These are phyloP conservation scores for Fusarium aywerte DNA, from an alignment of 2,329 filamentous ascomycete species.

Conservation along the genomic window DNA sequence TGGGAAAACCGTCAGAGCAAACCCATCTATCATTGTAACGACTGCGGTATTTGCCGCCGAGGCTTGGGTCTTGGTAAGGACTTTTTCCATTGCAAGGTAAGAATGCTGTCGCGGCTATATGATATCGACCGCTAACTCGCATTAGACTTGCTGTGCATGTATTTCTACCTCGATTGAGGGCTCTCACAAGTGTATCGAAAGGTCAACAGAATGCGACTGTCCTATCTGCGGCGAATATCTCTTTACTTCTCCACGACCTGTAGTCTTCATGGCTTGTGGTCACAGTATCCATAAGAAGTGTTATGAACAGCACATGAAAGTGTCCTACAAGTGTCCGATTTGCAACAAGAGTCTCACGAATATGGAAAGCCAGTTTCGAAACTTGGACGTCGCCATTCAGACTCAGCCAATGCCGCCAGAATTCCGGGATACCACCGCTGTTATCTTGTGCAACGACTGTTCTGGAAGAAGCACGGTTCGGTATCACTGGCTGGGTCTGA, in stretches of 20 bases:
- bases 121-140: not conserved
- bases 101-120: constrained; percentile 23
- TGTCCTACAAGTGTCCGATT: constrained; percentile 94
- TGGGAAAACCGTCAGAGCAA: constrained; percentile 95
- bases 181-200: constrained; percentile 92
- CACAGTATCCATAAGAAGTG: constrained; percentile 95
- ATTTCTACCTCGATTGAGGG: constrained; percentile 87
- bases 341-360: constrained; percentile 97
- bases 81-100: constrained; percentile 97
- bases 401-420: constrained; percentile 92
- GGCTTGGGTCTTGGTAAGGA: constrained; percentile 94
- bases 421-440: constrained; percentile 80
- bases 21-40: constrained; percentile 93
- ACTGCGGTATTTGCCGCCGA: constrained; percentile 94
- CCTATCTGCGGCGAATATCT: constrained; percentile 97
- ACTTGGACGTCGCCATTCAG: constrained; percentile 86
- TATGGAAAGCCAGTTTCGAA: constrained; percentile 95
- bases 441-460: constrained; percentile 95
- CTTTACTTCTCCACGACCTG: constrained; percentile 87
- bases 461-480: constrained; percentile 84
- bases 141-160: constrained; percentile 88
- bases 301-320: constrained; percentile 86
- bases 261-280: constrained; percentile 94
- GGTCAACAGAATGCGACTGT: constrained; percentile 93
- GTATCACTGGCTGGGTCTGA: constrained; percentile 95